Conservation (phyloP, 768 basidiomycete species). For the Podaxis pistillaris region DNA sequence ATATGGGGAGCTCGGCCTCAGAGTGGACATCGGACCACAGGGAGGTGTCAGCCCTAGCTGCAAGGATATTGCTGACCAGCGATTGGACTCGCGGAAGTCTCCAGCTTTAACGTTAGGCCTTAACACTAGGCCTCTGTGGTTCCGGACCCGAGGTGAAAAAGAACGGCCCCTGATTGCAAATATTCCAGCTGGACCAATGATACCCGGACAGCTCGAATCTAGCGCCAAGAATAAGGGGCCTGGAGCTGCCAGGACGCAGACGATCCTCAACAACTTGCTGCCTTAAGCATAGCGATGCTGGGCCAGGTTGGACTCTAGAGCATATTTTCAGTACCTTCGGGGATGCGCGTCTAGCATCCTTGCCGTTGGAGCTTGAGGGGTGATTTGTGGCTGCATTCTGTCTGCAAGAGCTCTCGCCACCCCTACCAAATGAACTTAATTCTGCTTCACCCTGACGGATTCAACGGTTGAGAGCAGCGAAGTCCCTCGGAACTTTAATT, state of each 20-base stretch:
- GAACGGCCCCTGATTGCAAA: not conserved
- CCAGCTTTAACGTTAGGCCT: not conserved
- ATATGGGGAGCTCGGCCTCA: not conserved
- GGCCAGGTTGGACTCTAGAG: not conserved
- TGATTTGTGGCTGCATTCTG: not conserved
- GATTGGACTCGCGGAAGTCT: not conserved
- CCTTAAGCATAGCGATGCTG: not conserved
- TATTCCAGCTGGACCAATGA: not conserved
- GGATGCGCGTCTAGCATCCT: not conserved
- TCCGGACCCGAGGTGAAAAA: not conserved
- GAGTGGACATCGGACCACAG: not conserved
- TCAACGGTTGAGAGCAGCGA: not conserved
- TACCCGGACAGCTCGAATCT: not conserved
- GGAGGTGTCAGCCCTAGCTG: not conserved
- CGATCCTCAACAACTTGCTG: not conserved
- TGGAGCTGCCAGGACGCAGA: not conserved
- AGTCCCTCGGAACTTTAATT: not conserved
- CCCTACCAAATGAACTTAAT: constrained; percentile 2
- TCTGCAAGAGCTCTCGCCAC: not conserved
- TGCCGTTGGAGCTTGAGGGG: not conserved
- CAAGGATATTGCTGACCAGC: not conserved
- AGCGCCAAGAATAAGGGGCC: not conserved
- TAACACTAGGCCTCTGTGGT: not conserved
- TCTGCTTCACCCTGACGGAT: constrained; percentile 7
- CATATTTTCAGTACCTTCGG: not conserved